Evolutionary conservation across 768 basidiomycete genomes (phyloP).

Genomic region (Pleurotus pulmonarius): DNA sequence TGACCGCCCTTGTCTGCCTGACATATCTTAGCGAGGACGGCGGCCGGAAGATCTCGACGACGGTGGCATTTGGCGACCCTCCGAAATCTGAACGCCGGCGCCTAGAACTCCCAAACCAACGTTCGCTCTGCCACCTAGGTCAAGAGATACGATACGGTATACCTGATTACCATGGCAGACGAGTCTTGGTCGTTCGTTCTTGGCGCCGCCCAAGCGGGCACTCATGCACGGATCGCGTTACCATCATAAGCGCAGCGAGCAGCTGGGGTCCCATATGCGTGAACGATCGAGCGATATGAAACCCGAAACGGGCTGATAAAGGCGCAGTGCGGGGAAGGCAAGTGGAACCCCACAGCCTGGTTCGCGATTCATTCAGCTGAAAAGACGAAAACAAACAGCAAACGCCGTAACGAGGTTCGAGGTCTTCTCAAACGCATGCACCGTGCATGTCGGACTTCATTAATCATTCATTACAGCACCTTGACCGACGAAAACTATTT

Average conservation of each 20-base stretch:
- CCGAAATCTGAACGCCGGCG: too few relatives aligned
- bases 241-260: not conserved
- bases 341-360: slow-evolving; percentile 5
- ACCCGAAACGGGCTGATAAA: not conserved
- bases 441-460: not conserved
- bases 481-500: not conserved
- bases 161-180: too few relatives aligned
- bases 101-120: not conserved
- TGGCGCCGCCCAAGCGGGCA: too few relatives aligned
- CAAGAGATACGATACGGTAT: not conserved
- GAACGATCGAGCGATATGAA: not conserved
- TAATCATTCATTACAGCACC: not conserved
- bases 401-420: not conserved
- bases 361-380: not conserved
- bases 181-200: too few relatives aligned
- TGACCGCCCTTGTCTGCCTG: not conserved
- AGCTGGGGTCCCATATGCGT: not conserved
- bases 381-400: not conserved
- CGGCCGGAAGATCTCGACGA: slow-evolving; percentile 8
- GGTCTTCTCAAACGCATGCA: not conserved
- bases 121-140: not conserved
- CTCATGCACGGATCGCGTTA: too few relatives aligned
- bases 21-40: not conserved
- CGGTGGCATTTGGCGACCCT: not conserved
- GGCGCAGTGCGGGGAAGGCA: slow-evolving; percentile 4